Percentiles rank a stretch among this genome's conserved stretches.
Conservation (phyloP, 2,329 filamentous ascomycete species). For the Epichloe hybrida region DNA sequence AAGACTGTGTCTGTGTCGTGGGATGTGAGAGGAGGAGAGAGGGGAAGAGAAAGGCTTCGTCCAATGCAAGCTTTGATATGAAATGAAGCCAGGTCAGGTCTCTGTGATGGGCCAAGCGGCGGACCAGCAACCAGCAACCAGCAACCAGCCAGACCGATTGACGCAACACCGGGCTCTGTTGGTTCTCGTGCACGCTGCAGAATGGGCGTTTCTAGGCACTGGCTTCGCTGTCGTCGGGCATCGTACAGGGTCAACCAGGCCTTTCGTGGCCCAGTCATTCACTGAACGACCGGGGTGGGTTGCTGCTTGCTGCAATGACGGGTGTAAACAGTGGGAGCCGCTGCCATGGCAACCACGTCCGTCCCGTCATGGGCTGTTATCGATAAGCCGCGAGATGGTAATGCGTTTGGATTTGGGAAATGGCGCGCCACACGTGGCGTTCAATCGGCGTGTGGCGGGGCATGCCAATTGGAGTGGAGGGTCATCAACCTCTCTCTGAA, state of each 20-base stretch:
- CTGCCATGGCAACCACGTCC: conserved; percentile 24
- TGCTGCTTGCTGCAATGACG: conserved; percentile 8
- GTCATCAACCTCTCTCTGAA: background rate
- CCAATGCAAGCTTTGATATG: background rate
- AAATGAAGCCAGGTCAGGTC: background rate
- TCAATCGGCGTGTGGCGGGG: background rate
- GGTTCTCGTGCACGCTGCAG: background rate
- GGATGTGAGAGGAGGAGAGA: background rate
- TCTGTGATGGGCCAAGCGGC: background rate
- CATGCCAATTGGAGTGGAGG: background rate
- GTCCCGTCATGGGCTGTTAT: background rate
- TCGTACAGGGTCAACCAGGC: background rate
- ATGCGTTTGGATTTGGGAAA: background rate
- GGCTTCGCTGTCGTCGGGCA: background rate
- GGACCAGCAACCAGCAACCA: background rate
- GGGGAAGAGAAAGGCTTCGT: background rate
- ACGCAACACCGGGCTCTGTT: no score
- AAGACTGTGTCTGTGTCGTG: background rate
- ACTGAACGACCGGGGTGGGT: conserved; percentile 7
- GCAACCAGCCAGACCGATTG: background rate
- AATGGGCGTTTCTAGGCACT: background rate
- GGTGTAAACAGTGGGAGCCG: conserved; percentile 23
- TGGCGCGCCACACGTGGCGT: background rate
- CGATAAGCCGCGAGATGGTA: background rate
- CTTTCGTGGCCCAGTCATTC: background rate